Conservation (phyloP, 2,329 filamentous ascomycete species). For the Fusarium oligoseptatum region DNA sequence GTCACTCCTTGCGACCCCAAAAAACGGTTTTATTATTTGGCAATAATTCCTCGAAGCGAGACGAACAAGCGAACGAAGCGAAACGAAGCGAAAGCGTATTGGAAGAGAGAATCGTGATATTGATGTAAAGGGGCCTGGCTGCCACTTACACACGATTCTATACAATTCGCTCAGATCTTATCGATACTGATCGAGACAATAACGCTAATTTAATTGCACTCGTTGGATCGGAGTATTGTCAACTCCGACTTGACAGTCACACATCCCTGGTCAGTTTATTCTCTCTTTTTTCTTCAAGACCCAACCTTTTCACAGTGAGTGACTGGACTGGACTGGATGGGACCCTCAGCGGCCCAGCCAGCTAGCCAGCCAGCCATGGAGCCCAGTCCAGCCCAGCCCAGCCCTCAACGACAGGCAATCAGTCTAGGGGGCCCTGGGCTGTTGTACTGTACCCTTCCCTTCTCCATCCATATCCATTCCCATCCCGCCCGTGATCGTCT, state of each 20-base stretch:
- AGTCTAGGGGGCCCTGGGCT: not conserved
- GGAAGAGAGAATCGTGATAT: conserved; percentile 40
- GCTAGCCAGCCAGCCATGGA: not conserved
- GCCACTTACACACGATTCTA: conserved; percentile 42
- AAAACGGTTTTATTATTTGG: not conserved
- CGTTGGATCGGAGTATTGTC: conserved; percentile 42
- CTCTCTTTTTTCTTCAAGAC: conserved; percentile 16
- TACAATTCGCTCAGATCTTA: conserved; percentile 44
- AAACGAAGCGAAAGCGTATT: not conserved
- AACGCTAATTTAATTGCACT: conserved; percentile 50
- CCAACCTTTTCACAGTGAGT: conserved; percentile 41
- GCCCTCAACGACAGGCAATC: conserved; percentile 38
- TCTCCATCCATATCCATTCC: conserved; percentile 46
- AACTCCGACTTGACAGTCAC: conserved; percentile 30
- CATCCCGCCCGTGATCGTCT: conserved; percentile 43
- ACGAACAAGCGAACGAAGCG: conserved; percentile 14
- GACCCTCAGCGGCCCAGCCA: conserved; percentile 6
- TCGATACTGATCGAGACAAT: conserved; percentile 43
- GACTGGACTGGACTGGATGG: conserved; percentile 40
- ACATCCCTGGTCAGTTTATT: conserved; percentile 35
- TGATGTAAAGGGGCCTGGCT: conserved; percentile 45
- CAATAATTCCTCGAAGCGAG: conserved; percentile 32
- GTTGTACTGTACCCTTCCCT: not conserved
- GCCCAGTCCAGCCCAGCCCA: conserved; percentile 17
- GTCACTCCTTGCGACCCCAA: conserved; percentile 60